Base-by-base conservation (phyloP, 495 filamentous ascomycete genomes). In the Xylaria scruposa region DNA sequence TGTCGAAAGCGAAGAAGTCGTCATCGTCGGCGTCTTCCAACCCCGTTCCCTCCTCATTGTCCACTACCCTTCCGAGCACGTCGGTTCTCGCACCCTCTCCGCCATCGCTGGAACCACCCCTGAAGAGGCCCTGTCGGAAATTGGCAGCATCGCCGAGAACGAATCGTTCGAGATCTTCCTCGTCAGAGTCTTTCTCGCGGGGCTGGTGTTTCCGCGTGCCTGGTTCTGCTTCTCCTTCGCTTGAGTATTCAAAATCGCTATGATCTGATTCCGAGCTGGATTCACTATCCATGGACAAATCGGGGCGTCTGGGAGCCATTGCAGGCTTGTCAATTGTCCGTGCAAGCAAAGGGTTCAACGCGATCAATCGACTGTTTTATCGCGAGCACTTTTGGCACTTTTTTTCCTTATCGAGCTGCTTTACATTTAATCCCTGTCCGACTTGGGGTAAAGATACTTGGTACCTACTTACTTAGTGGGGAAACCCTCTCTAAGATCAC, bases 141-240 rank as follows among this genome's bases (percentile, higher is more conserved):
- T 90, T 93, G n/a, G 87, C 87, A 54, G 91, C 87, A 76, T 96
- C 92, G 38, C 95, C 95, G 62, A 98, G 92, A 2, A 98, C 91
- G 70, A 97, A 85, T 71, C 88, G 87, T 82, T 97, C 94, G 19
- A 98, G 88, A 78, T 94, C 93, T 75, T 89, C 87, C 78, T 98
- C 95, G 42, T 90, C 88, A 65, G 87, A 90, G 75, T 97, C 94
- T 79, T 94, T 95, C 54, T 91, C 90, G 19, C 84, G 74, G 31
- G 66, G 75, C 47, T 71, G 73, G 54, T 75, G 49, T 70, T 71
- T 73, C 47, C 62, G 75, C 9, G 64, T 74, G 59, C 80, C 42
- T 74, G 61, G 62, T 31, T 49, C 58, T 21, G 60, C 67, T 68
- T 75, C 78, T 67, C 77, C 73, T 49, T 79, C 75, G 51, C 73